Evolutionary conservation across 768 basidiomycete species (phyloP).

Genomic region (Serendipita sp.): DNA sequence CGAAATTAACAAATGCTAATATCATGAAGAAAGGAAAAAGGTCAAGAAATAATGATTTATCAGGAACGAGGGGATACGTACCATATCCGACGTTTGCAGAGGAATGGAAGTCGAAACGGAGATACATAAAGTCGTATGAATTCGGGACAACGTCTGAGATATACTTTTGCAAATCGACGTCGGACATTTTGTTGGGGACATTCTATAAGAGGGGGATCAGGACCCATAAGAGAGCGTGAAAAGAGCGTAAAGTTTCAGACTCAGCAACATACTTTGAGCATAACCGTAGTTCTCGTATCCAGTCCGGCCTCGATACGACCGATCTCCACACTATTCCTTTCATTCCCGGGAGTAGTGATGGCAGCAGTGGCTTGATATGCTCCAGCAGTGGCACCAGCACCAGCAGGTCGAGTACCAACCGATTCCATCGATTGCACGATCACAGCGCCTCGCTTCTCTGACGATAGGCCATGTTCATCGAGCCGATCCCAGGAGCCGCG

Average conservation of each 20-base stretch:
- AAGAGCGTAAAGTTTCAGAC: neutral
- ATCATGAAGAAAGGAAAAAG: constrained; percentile 56
- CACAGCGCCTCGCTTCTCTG: neutral
- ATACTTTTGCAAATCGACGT: constrained; percentile 49
- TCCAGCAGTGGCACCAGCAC: too few relatives aligned
- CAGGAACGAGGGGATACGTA: constrained; percentile 8
- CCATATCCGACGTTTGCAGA: constrained; percentile 28
- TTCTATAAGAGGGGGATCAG: constrained; percentile 72
- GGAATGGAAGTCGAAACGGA: constrained; percentile 22
- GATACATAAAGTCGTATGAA: constrained; percentile 71
- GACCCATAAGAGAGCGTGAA: neutral
- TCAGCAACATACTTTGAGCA: constrained; percentile 6
- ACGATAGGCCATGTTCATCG: constrained; percentile 4
- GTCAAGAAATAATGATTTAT: neutral
- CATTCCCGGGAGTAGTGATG: neutral
- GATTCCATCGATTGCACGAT: neutral
- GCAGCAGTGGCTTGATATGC: too few relatives aligned
- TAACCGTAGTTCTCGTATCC: constrained; percentile 44
- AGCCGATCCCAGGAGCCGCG: neutral
- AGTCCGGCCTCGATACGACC: constrained; percentile 55
- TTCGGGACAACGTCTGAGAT: constrained; percentile 59
- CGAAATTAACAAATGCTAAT: constrained; percentile 84
- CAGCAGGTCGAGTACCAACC: too few relatives aligned
- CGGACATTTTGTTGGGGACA: constrained; percentile 82
- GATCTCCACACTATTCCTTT: constrained; percentile 45